Base-by-base conservation (phyloP, 768 basidiomycete species). In the Lactarius indigo region DNA sequence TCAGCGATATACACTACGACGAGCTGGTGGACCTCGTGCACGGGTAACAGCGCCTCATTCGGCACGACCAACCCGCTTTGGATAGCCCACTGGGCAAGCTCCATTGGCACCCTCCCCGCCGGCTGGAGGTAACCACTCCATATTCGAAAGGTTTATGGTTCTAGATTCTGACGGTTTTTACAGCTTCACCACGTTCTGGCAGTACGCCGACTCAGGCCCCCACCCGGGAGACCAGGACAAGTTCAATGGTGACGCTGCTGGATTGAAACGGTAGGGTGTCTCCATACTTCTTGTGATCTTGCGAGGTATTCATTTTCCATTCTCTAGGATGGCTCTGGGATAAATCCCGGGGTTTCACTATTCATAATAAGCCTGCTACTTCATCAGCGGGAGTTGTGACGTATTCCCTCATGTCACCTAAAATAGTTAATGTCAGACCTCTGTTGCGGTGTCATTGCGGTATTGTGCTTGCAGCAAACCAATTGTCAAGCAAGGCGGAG, bases 11-110 rank as follows among this genome's bases (percentile, higher is more conserved):
- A 88, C 69, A 84, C 84, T 33, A 86, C 84, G 5, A 87, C 85
- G 12, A 78, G 82, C 72, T 89, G 88, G 88, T 90, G 88, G 88
- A 83, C 70, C 12, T 80, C 79, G 13, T 90, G 88, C 74, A 89
- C 88, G 2, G 86, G 84, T 0, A 84, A 87, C 73, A 84, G 80
- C 63, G 75, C 77, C 17, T 76, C 75, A 5, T 89, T 89, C 68
- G 80, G 72, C 1, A 62, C 71, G 3, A 81, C 76, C 62, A 87
- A 83, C 72, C 85, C 87, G 3, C 77, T 90, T 2, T 88, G 85
- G 86, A 79, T 89, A 54, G 87, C 88, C 2, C 74, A 77, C 31
- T 88, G 80, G 55, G 73, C 83, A 5, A 82, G 84, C 9, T 69
- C 74, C 30, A 74, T 84, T 23, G 86, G 85, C 2, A 70, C 83